Evolutionary conservation across 768 basidiomycete genomes (phyloP).

Genomic region (Kockovaella imperatae): DNA sequence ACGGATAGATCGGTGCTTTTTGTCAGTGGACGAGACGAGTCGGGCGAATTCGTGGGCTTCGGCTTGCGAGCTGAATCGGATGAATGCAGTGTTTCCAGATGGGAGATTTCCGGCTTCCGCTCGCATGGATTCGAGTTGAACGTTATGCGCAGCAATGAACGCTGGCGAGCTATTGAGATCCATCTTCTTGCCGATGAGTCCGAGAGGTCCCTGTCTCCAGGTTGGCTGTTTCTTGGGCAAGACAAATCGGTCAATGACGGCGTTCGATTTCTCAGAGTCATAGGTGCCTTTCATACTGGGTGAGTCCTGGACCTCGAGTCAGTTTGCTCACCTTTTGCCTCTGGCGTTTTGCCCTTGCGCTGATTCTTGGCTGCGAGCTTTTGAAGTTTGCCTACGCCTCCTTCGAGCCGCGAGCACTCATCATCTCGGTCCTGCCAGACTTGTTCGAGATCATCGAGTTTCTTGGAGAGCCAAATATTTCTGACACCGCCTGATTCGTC

Average conservation of each 20-base stretch:
- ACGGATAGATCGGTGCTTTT: constrained; percentile 27
- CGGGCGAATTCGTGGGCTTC: constrained; percentile 44
- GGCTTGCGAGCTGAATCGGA: constrained; percentile 40
- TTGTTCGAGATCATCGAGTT: constrained; percentile 40
- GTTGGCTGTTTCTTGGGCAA: constrained; percentile 38
- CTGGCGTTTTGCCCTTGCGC: constrained; percentile 43
- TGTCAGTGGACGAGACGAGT: constrained; percentile 30
- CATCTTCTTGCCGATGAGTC: constrained; percentile 41
- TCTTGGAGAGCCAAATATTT: constrained; percentile 43
- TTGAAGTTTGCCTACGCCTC: constrained; percentile 40
- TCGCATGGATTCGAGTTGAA: constrained; percentile 28
- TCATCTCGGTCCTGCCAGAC: constrained; percentile 42
- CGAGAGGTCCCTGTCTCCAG: constrained; percentile 44
- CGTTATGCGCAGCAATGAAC: constrained; percentile 40
- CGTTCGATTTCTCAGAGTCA: constrained; percentile 25
- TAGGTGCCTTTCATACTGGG: constrained; percentile 18
- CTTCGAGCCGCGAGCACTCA: constrained; percentile 43
- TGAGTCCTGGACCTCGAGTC: not conserved
- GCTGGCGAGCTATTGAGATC: constrained; percentile 36
- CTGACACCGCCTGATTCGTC: constrained; percentile 21
- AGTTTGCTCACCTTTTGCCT: constrained; percentile 32
- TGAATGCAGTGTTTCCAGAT: constrained; percentile 40
- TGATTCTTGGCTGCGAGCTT: constrained; percentile 44
- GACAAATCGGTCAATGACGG: constrained; percentile 35
- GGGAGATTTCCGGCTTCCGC: constrained; percentile 15